Conservation (phyloP, 805 yeast species). For the Metschnikowia baotianmanensis region DNA sequence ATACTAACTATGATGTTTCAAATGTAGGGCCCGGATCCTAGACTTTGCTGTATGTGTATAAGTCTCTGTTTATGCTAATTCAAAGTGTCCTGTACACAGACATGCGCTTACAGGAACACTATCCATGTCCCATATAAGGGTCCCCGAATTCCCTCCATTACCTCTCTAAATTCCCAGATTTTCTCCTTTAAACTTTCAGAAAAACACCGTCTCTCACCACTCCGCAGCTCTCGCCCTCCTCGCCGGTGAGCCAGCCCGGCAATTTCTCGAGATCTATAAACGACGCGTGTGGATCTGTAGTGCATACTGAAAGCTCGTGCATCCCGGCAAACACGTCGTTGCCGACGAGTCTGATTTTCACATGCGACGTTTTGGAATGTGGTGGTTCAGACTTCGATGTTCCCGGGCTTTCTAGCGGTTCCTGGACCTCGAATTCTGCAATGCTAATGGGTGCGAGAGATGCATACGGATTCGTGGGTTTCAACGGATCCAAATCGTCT, state of each 20-base stretch:
- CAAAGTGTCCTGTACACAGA: no score
- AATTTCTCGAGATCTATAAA: constrained; percentile 51
- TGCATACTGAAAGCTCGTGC: constrained; percentile 55
- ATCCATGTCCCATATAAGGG: no score
- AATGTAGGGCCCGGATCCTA: no score
- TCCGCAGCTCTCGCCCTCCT: constrained; percentile 58
- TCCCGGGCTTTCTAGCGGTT: constrained; percentile 19
- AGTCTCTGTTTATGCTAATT: no score
- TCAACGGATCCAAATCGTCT: neutral
- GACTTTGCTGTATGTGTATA: no score
- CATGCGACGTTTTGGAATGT: constrained; percentile 23
- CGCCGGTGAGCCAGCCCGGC: constrained; percentile 82
- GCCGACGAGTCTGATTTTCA: constrained; percentile 51
- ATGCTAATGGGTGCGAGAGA: constrained; percentile 60
- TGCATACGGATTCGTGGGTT: constrained; percentile 34
- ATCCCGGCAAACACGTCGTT: constrained; percentile 76
- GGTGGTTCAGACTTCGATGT: constrained; percentile 7
- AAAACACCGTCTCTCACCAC: constrained; percentile 20
- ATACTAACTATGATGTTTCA: no score
- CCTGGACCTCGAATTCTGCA: constrained; percentile 44
- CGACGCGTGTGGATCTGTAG: constrained; percentile 28
- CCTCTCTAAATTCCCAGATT: no score
- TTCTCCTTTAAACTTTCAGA: no score
- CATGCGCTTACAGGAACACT: no score
- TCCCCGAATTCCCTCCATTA: no score